Conservation (phyloP, 2,329 filamentous ascomycete species). For the Sclerotiophoma versabilis region DNA sequence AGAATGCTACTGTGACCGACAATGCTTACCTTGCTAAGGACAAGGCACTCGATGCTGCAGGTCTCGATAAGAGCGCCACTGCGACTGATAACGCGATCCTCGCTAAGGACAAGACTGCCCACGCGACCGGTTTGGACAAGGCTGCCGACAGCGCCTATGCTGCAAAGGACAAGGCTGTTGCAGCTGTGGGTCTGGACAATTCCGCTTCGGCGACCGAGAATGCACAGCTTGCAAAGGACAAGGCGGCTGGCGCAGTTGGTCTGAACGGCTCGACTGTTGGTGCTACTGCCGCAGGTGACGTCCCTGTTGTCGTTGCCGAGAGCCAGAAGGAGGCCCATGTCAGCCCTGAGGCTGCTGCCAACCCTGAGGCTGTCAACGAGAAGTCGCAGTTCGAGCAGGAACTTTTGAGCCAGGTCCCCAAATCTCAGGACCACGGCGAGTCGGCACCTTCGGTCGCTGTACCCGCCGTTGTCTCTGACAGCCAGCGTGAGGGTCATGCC, state of each 20-base stretch:
- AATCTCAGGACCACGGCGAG: constrained; percentile 51
- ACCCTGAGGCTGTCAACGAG: constrained; percentile 69
- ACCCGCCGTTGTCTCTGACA: constrained; percentile 63
- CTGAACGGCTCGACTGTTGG: constrained; percentile 25
- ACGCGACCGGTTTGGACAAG: constrained; percentile 42
- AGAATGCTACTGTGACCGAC: constrained; percentile 50
- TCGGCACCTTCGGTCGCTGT: constrained; percentile 29
- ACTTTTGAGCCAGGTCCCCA: constrained; percentile 56
- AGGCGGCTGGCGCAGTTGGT: constrained; percentile 48
- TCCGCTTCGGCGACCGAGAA: constrained; percentile 45
- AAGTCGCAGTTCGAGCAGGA: constrained; percentile 77
- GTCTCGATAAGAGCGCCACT: constrained; percentile 50
- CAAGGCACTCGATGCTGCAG: constrained; percentile 11
- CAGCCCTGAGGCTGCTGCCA: constrained; percentile 70
- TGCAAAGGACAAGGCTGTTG: constrained; percentile 44
- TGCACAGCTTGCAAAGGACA: constrained; percentile 33
- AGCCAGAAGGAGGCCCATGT: constrained; percentile 71
- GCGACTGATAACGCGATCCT: constrained; percentile 48
- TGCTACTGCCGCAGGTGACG: constrained; percentile 40
- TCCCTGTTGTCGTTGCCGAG: constrained; percentile 70
- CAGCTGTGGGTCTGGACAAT: constrained; percentile 49
- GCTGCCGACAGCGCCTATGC: constrained; percentile 36
- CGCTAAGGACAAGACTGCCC: constrained; percentile 15
- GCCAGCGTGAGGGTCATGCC: constrained; percentile 69
- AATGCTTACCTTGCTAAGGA: constrained; percentile 36